Conservation (phyloP, 192 early-diverging fungal genomes). For the Ambispora gerdemannii region DNA sequence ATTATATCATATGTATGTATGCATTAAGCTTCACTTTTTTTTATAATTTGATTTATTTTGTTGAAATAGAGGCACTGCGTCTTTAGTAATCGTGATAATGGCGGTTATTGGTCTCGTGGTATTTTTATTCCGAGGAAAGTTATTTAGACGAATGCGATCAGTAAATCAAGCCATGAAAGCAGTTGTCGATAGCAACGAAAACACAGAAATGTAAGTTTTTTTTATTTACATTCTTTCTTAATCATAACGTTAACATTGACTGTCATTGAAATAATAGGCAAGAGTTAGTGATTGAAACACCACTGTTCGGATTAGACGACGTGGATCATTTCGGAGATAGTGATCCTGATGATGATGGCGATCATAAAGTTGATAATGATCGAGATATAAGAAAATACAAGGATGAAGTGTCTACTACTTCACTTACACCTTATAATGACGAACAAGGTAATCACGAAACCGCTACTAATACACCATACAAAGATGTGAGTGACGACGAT, state of each 20-base stretch:
- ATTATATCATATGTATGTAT: neutral
- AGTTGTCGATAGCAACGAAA: constrained; percentile 32
- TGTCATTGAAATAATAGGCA: constrained; percentile 36
- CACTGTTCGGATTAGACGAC: constrained; percentile 35
- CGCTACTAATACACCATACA: too few species aligned
- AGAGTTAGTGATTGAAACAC: constrained; percentile 46
- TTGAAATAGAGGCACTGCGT: constrained; percentile 36
- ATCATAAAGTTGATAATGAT: neutral
- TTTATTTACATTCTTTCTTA: constrained; percentile 34
- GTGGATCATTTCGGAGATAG: constrained; percentile 38
- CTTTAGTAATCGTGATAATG: constrained; percentile 31
- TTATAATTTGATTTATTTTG: neutral
- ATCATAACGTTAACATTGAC: neutral
- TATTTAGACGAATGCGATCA: constrained; percentile 26
- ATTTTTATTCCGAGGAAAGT: constrained; percentile 35
- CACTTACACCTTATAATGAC: neutral
- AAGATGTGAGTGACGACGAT: too few species aligned
- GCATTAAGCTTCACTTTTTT: neutral
- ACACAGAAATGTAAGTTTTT: constrained; percentile 30
- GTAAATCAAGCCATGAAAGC: constrained; percentile 23
- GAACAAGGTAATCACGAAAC: too few species aligned
- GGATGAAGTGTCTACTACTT: too few species aligned
- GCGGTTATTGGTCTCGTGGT: constrained; percentile 28
- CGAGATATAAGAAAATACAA: neutral
- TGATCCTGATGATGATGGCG: constrained; percentile 32